These are phyloP conservation scores for Nigrograna mackinnonii DNA, from an alignment of 2,329 filamentous ascomycete genomes.

Conservation along the genomic window DNA sequence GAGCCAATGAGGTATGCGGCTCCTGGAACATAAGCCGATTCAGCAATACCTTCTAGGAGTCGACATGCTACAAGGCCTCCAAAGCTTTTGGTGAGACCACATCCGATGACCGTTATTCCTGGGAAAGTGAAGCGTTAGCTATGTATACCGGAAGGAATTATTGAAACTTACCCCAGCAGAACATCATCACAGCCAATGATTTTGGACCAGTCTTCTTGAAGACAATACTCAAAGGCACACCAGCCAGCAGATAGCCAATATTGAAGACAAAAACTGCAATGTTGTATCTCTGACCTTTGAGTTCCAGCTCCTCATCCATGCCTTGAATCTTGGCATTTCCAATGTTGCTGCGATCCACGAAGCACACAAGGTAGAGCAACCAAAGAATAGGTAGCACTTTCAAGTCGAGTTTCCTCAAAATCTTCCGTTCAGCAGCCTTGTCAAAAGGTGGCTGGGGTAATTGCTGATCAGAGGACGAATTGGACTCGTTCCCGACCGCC, in stretches of 20 bases:
- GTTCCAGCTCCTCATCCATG: slow-evolving; percentile 37
- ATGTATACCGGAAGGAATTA: background rate
- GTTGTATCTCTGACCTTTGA: slow-evolving; percentile 40
- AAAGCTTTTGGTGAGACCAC: slow-evolving; percentile 27
- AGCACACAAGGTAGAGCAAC: slow-evolving; percentile 36
- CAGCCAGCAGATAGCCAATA: slow-evolving; percentile 39
- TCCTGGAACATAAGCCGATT: slow-evolving; percentile 31
- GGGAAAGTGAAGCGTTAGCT: slow-evolving; percentile 5
- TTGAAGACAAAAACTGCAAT: slow-evolving; percentile 43
- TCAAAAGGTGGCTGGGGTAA: slow-evolving; percentile 18
- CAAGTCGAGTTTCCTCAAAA: slow-evolving; percentile 34
- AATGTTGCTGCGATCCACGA: slow-evolving; percentile 36
- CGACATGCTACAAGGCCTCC: slow-evolving; percentile 31
- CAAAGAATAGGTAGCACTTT: slow-evolving; percentile 33
- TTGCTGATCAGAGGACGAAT: slow-evolving; percentile 2
- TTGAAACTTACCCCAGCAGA: slow-evolving; percentile 26
- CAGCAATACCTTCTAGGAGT: slow-evolving; percentile 32
- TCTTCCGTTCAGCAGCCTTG: slow-evolving; percentile 23
- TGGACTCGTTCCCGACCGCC: slow-evolving; percentile 5
- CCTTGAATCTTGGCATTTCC: slow-evolving; percentile 41
- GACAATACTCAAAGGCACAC: slow-evolving; percentile 34
- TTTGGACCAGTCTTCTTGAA: slow-evolving; percentile 39
- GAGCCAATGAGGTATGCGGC: slow-evolving; percentile 33
- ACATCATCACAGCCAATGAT: slow-evolving; percentile 38
- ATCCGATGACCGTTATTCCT: slow-evolving; percentile 38